phyloP scores from a whole-genome alignment of 192 early-diverging fungal genomes.

The Coemansia sp. region DNA sequence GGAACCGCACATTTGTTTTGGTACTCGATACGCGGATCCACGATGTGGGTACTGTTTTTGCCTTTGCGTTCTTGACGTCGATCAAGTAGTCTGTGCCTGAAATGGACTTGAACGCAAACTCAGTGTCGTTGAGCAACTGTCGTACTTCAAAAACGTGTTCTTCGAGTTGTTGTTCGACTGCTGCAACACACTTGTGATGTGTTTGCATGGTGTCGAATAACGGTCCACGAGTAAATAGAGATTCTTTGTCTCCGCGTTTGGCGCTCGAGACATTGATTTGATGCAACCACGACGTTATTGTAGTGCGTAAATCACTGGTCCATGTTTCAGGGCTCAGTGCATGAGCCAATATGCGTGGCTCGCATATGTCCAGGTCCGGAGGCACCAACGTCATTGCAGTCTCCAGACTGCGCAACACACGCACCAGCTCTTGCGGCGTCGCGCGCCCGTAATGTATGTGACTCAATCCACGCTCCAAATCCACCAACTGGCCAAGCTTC shows the following conservation, averaged over 20 bases:
- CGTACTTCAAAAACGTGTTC: constrained; percentile 56
- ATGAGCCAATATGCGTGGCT: constrained; percentile 29
- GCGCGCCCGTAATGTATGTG: constrained; percentile 83
- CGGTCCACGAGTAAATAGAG: constrained; percentile 59
- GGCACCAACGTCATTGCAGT: constrained; percentile 39
- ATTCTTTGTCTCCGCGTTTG: constrained; percentile 52
- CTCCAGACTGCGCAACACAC: constrained; percentile 62
- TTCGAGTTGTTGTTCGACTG: constrained; percentile 60
- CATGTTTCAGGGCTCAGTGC: constrained; percentile 41
- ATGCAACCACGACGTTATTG: constrained; percentile 30
- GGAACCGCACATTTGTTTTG: constrained; percentile 37
- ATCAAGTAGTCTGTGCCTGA: constrained; percentile 76
- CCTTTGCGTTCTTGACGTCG: constrained; percentile 62
- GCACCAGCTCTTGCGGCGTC: constrained; percentile 79
- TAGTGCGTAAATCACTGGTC: constrained; percentile 40
- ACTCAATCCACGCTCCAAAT: constrained; percentile 90
- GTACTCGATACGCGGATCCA: constrained; percentile 70
- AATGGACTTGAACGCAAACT: constrained; percentile 62
- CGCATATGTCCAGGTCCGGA: constrained; percentile 8
- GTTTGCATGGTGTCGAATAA: constrained; percentile 54
- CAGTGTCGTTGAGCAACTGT: constrained; percentile 45
- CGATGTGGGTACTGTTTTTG: constrained; percentile 60
- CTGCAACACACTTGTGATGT: constrained; percentile 52
- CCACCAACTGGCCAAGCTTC: constrained; percentile 64
- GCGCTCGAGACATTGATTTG: constrained; percentile 55